Evolutionary conservation across 2,329 filamentous ascomycete species (phyloP).

Genomic region (Colletotrichum sublineola): DNA sequence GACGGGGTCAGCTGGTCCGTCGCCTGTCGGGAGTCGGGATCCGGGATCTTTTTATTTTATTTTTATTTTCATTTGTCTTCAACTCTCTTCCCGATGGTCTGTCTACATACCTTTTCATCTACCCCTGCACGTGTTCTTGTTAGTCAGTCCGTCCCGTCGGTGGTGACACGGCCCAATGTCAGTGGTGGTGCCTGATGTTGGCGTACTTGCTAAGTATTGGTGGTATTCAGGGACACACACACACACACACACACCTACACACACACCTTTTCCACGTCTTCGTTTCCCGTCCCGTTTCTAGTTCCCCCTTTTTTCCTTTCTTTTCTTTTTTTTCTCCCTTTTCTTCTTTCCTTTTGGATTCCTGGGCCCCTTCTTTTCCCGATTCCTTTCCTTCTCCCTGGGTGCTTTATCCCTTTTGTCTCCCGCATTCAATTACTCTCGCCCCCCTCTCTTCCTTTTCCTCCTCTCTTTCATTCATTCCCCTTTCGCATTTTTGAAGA

Average conservation of each 20-base stretch:
- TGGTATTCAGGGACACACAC: neutral
- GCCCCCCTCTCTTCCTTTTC: neutral
- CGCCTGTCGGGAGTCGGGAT: neutral
- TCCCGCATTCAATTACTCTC: neutral
- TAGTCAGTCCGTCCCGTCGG: neutral
- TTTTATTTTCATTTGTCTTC: neutral
- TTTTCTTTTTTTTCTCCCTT: neutral
- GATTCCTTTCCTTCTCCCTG: neutral
- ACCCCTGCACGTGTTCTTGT: neutral
- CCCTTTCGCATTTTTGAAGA: neutral
- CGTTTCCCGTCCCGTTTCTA: neutral
- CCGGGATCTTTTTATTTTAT: too few relatives aligned
- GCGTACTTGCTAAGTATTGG: neutral
- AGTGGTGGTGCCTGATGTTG: conserved; percentile 16
- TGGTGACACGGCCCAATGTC: conserved; percentile 14
- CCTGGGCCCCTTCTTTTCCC: neutral
- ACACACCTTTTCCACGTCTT: neutral
- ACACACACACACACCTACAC: neutral
- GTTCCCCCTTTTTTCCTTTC: neutral
- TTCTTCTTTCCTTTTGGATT: neutral
- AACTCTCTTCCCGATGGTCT: too few relatives aligned
- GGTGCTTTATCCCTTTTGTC: neutral
- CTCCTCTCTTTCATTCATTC: neutral
- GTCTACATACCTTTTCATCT: too few relatives aligned
- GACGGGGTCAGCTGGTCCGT: conserved; percentile 24